phyloP scores from a whole-genome alignment of 2,329 filamentous ascomycete genomes.

The Xenoacremonium recifei region DNA sequence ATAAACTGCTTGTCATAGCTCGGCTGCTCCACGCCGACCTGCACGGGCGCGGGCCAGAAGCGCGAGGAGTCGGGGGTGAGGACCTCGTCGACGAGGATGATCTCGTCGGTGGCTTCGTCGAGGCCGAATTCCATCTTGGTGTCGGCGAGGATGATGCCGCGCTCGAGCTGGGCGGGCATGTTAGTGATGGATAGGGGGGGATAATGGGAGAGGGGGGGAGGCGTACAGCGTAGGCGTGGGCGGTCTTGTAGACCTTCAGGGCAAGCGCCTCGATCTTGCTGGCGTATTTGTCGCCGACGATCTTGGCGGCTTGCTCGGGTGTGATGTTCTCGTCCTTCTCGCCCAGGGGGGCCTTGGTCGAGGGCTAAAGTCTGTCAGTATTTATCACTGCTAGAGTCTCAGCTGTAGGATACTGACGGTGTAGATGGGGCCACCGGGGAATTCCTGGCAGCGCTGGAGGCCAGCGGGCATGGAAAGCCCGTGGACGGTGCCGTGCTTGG shows the following conservation, averaged over 20 bases:
- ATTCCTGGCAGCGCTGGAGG: conserved; percentile 66
- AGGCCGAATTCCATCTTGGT: conserved; percentile 27
- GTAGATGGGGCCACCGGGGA: conserved; percentile 64
- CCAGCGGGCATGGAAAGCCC: conserved; percentile 68
- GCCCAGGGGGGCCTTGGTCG: conserved; percentile 79
- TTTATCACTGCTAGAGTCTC: conserved; percentile 49
- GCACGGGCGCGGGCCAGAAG: conserved; percentile 73
- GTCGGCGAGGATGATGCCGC: conserved; percentile 19
- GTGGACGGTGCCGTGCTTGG: too few species aligned
- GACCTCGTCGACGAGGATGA: conserved; percentile 25
- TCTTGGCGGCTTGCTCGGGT: conserved; percentile 57
- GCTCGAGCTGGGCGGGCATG: conserved; percentile 2
- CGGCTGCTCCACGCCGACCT: conserved; percentile 69
- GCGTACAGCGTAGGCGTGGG: conserved; percentile 18
- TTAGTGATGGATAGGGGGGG: neutral
- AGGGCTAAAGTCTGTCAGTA: conserved; percentile 72
- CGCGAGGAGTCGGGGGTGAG: conserved; percentile 61
- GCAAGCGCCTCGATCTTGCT: conserved; percentile 25
- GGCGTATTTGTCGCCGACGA: conserved; percentile 29
- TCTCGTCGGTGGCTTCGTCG: conserved; percentile 26
- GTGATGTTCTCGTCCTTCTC: conserved; percentile 84
- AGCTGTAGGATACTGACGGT: too few species aligned
- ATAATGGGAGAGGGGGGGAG: conserved; percentile 3
- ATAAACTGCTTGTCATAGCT: conserved; percentile 88
- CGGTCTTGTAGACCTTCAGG: conserved; percentile 25